Evolutionary conservation across 202 grass and related monocot species (phyloP).

Genomic region (Setaria italica): DNA sequence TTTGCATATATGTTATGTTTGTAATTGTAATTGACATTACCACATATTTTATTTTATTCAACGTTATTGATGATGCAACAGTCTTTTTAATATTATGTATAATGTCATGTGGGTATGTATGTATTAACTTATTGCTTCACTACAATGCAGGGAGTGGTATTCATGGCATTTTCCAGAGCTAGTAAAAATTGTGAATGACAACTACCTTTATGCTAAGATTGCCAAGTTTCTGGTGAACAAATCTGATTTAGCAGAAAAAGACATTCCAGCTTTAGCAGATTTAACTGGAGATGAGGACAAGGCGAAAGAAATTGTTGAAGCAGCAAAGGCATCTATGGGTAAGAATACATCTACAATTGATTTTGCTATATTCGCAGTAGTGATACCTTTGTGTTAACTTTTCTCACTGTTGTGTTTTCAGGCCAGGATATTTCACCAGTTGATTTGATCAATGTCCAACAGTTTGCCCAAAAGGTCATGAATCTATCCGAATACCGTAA

Average conservation of each 20-base stretch:
- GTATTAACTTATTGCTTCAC: not conserved
- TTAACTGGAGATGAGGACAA: constrained; percentile 76
- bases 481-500: constrained; percentile 89
- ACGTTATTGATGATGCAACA: not conserved
- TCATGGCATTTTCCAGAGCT: constrained; percentile 93
- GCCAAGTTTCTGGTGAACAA: constrained; percentile 66
- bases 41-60: not conserved
- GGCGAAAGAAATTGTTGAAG: constrained; percentile 79
- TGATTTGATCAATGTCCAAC: constrained; percentile 90
- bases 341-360: not conserved
- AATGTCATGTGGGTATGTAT: not conserved
- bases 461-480: constrained; percentile 84
- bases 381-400: constrained; percentile 12
- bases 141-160: constrained; percentile 76
- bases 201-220: constrained; percentile 88
- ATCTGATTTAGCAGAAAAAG: constrained; percentile 61
- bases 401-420: constrained; percentile 44
- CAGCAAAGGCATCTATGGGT: constrained; percentile 80
- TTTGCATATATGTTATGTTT: constrained; percentile 5
- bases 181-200: constrained; percentile 84
- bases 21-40: not conserved
- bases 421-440: constrained; percentile 86
- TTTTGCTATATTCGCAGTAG: not conserved
- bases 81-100: not conserved
- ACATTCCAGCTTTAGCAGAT: constrained; percentile 63